phyloP scores from a whole-genome alignment of 2,329 filamentous ascomycete genomes.

The Neopestalotiopsis rosae region DNA sequence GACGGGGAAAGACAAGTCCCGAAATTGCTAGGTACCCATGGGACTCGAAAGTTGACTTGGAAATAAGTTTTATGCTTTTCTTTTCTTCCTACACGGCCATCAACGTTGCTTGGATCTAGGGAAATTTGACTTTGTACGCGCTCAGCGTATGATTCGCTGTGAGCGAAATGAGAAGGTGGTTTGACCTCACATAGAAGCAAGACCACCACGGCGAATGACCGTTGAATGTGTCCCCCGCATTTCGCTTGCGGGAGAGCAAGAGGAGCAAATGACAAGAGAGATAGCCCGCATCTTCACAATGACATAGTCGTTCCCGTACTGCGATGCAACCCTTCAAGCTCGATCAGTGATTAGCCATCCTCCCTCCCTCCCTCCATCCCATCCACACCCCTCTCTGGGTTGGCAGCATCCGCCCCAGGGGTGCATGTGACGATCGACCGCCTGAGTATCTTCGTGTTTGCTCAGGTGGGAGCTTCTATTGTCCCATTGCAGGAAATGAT shows the following conservation, averaged over 20 bases:
- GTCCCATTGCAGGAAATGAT: neutral
- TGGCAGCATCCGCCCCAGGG: conserved; percentile 7
- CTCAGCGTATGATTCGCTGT: neutral
- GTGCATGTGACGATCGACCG: conserved; percentile 24
- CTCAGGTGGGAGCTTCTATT: neutral
- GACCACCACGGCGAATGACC: conserved; percentile 19
- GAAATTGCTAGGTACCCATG: too few relatives aligned
- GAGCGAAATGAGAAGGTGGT: neutral
- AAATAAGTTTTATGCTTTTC: neutral
- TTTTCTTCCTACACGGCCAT: neutral
- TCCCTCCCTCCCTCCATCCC: conserved; percentile 17
- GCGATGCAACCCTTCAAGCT: conserved; percentile 17
- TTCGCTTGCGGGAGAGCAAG: conserved; percentile 6
- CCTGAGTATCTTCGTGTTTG: neutral
- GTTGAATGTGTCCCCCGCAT: conserved; percentile 22
- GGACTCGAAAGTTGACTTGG: neutral
- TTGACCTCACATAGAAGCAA: neutral
- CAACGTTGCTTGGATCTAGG: neutral
- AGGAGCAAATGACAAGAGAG: neutral
- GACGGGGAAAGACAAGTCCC: too few relatives aligned
- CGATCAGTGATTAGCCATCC: conserved; percentile 21
- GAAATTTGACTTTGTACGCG: neutral
- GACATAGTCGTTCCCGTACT: neutral
- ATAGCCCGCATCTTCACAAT: neutral
- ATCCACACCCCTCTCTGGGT: neutral